Base-by-base conservation (phyloP, 1,284 basidiomycete genomes). In the Tilletia setariae region DNA sequence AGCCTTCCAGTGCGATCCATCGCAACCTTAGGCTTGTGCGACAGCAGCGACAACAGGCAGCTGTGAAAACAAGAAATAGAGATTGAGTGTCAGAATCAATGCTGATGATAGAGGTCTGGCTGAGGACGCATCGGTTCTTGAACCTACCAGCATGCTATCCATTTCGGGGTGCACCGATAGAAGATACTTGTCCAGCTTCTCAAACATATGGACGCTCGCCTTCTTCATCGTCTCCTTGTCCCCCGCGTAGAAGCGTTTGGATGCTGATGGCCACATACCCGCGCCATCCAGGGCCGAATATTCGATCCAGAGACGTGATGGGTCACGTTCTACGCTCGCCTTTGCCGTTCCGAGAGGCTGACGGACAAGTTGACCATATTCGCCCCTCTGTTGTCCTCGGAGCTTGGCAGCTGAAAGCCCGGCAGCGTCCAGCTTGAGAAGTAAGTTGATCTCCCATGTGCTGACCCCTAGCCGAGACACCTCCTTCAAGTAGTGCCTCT, bases 401-500 rank as follows among this genome's bases (percentile, higher is more conserved):
- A 8, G 16, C 23, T 51, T 42, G 3, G 64, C 76, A 1, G 77
- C 77, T 15, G 76, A 70, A 63, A 81, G 77, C 35, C 74, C 65
- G 2, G 67, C 69, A 15, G 68, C 63, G 6, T 83, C 82, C n/a
- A 90, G 83, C 75, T 89, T 87, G 66, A 93, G 84, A 43, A 89
- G 87, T 69, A 94, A 85, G 72, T 90, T 87, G 66, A 94, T 83
- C 0, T 86, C 84, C 89, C 91, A 94, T 0, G 85, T 85, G 70
- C 91, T 87, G 40, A 87, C 86, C 1, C 90, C 90, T 75, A 91
- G 90, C 82, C 91, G 91, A 2, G 91, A 92, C 0, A 88, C 91
- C 81, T 93, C 91, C 82, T 95, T 97, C 84, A 98, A 88, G 78
- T 94, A 91, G 81, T 98, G 95, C 7, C 93, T 86, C n/a, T 87